Conservation (phyloP, 331 rosid genomes). For the Malus hybrid region DNA sequence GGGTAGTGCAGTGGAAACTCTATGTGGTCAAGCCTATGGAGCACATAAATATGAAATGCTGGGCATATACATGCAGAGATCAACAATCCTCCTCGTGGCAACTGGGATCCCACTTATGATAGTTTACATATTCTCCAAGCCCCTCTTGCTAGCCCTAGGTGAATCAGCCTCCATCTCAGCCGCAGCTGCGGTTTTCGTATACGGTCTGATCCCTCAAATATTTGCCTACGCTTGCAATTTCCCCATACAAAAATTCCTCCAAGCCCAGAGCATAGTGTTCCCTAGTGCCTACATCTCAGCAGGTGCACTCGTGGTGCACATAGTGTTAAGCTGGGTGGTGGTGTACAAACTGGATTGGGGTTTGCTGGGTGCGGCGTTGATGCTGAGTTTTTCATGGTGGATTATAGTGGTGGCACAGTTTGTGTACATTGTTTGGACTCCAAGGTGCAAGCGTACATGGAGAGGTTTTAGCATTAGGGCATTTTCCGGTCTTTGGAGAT, state of each 20-base stretch:
- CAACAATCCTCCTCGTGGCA: conserved; percentile 24
- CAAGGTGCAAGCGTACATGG: conserved; percentile 40
- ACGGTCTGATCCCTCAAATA: conserved; percentile 65
- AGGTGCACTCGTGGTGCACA: too few species aligned
- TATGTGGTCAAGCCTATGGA: conserved; percentile 73
- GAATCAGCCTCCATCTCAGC: conserved; percentile 36
- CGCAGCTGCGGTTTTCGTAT: conserved; percentile 34
- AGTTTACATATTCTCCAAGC: conserved; percentile 34
- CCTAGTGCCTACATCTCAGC: too few species aligned
- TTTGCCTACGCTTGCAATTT: conserved; percentile 60
- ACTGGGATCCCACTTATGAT: conserved; percentile 40
- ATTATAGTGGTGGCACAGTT: conserved; percentile 50
- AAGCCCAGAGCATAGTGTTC: too few species aligned
- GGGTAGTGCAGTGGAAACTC: conserved; percentile 68
- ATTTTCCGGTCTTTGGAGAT: conserved; percentile 34
- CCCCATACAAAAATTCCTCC: conserved; percentile 29
- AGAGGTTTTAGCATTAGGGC: conserved; percentile 39
- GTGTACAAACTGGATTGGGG: conserved; percentile 37
- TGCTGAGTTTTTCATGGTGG: conserved; percentile 65
- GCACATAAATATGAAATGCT: conserved; percentile 46
- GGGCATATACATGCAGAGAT: conserved; percentile 51
- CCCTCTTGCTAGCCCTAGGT: conserved; percentile 29
- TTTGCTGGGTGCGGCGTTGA: conserved; percentile 37
- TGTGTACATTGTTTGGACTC: conserved; percentile 19
- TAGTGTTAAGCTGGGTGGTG: conserved; percentile 29